A percentile compares a stretch with the other conserved stretches of the same genome.
These are phyloP conservation scores for Prunus davidiana DNA, from an alignment of 306 rosid species.

Conservation along the genomic window DNA sequence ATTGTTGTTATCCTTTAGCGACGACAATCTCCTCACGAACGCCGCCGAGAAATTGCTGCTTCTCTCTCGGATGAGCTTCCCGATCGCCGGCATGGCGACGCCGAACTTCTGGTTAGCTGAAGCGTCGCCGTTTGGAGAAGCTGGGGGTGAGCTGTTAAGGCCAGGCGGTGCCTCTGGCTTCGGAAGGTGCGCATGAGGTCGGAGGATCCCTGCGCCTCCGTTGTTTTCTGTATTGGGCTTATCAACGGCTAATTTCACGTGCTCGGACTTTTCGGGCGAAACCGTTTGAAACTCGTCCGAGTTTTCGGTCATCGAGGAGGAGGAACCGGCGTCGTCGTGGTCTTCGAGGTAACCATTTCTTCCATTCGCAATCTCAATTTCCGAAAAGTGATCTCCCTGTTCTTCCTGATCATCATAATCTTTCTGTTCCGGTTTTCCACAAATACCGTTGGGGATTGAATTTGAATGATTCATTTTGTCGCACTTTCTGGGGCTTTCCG, in stretches of 20 bases:
- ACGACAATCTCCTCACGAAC: conserved; percentile 50
- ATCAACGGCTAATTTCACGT: background rate
- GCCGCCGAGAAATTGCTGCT: conserved; percentile 60
- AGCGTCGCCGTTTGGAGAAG: conserved; percentile 8
- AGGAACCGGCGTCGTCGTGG: background rate
- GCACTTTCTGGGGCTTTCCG: background rate
- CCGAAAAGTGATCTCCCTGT: background rate
- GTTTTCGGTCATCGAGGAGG: background rate
- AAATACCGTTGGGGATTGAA: background rate
- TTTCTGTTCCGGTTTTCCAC: background rate
- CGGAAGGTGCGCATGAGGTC: conserved; percentile 72
- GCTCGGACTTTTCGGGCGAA: conserved; percentile 10
- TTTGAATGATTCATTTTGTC: background rate
- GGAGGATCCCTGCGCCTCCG: background rate
- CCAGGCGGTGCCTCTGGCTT: conserved; percentile 66
- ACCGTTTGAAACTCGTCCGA: background rate
- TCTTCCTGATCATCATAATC: background rate
- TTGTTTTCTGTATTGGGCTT: background rate
- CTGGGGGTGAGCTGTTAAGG: background rate
- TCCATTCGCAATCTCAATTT: background rate
- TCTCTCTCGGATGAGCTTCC: conserved; percentile 58
- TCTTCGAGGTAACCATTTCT: background rate
- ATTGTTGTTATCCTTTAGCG: conserved; percentile 33
- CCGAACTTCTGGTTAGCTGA: background rate
- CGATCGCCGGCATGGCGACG: conserved; percentile 55